Conservation (phyloP, 208 protist genomes). For the Naegleria fowleri region DNA sequence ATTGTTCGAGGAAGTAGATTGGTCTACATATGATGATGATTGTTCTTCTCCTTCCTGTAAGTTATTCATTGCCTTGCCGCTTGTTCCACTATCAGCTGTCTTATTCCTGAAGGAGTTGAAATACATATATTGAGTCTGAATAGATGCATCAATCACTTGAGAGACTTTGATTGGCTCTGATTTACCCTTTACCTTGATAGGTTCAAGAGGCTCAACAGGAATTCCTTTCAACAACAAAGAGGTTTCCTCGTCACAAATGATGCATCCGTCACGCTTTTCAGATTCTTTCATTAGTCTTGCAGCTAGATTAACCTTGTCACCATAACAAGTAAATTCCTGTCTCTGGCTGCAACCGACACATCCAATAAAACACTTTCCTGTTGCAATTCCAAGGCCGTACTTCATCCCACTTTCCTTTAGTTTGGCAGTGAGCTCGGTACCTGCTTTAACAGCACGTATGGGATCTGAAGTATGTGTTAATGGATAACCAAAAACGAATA, state of each 20-base stretch:
- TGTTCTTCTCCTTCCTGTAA: not conserved
- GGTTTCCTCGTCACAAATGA: not conserved
- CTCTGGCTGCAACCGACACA: not conserved
- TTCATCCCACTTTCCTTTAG: not conserved
- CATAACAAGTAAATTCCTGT: not conserved
- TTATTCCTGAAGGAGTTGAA: not conserved
- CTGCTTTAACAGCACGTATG: not conserved
- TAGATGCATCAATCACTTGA: not conserved
- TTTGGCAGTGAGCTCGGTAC: too few relatives aligned
- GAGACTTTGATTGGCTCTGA: not conserved
- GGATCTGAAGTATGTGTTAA: not conserved
- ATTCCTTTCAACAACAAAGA: not conserved
- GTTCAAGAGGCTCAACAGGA: not conserved
- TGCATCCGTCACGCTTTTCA: not conserved
- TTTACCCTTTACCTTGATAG: conserved; percentile 2
- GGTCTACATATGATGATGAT: not conserved
- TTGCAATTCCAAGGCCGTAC: not conserved
- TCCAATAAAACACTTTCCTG: conserved; percentile 24
- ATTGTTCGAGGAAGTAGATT: too few relatives aligned
- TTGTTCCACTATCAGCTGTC: not conserved
- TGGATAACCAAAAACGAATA: not conserved
- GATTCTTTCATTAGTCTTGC: not conserved
- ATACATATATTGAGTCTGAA: not conserved
- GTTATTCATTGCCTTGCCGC: not conserved
- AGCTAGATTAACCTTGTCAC: not conserved